Percentiles rank a stretch among this genome's conserved stretches.
Evolutionary conservation across 352 stramenopile genomes (phyloP).

Genomic region (Pythium coloratum): DNA sequence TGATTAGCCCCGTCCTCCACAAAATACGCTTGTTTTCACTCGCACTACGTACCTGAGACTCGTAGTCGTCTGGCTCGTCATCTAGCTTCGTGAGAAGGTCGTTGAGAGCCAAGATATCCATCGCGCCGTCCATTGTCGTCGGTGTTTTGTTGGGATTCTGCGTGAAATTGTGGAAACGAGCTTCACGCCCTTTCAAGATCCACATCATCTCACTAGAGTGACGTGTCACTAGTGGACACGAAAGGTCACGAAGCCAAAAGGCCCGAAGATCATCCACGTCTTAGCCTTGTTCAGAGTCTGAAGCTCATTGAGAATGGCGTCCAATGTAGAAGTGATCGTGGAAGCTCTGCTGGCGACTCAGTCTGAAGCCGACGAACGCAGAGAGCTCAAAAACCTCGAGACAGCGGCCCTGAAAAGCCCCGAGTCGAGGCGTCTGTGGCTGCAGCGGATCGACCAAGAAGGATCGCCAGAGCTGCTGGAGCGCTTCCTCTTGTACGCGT

Average conservation of each 20-base stretch:
- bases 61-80: conserved; percentile 18
- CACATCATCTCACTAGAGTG: conserved; percentile 7
- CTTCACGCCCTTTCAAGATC: conserved; percentile 25
- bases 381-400: not conserved
- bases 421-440: not conserved
- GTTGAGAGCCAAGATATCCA: conserved; percentile 40
- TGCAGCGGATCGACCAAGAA: not conserved
- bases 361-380: not conserved
- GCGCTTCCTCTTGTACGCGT: conserved; percentile 5
- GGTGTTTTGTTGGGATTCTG: not conserved
- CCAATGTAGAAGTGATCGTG: not conserved
- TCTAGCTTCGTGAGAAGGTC: conserved; percentile 30
- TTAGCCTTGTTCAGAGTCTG: not conserved
- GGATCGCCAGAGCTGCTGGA: not conserved
- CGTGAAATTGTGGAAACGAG: not conserved
- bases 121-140: conserved; percentile 24
- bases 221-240: conserved; percentile 12
- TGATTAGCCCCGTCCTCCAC: not conserved
- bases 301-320: not conserved
- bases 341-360: not conserved
- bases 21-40: not conserved
- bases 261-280: not conserved
- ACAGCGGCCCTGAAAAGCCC: not conserved
- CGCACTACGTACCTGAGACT: conserved; percentile 12
- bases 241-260: conserved; percentile 10